Conservation (phyloP, 2,329 filamentous ascomycete genomes). For the Aquanectria penicillioides region DNA sequence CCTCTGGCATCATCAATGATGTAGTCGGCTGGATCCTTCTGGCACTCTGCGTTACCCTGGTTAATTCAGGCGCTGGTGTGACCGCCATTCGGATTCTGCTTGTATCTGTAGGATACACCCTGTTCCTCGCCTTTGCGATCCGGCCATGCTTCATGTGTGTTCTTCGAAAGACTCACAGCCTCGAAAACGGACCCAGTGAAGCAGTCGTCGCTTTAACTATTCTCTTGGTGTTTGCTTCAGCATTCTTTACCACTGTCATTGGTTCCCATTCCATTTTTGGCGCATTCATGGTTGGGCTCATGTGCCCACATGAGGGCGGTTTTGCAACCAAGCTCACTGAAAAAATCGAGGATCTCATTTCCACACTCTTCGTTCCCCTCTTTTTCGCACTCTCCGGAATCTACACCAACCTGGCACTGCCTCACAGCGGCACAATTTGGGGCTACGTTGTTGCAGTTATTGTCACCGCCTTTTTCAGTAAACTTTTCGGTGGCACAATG, state of each 20-base stretch:
- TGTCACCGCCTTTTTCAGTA: conserved; percentile 81
- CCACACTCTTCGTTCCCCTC: conserved; percentile 83
- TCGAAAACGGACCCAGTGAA: conserved; percentile 89
- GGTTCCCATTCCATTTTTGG: conserved; percentile 95
- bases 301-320: conserved; percentile 87
- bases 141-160: conserved; percentile 81
- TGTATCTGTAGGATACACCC: conserved; percentile 75
- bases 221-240: conserved; percentile 78
- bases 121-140: conserved; percentile 78
- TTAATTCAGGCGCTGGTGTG: conserved; percentile 85
- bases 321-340: conserved; percentile 91
- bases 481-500: conserved; percentile 82
- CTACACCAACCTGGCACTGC: conserved; percentile 84
- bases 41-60: conserved; percentile 91
- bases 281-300: conserved; percentile 86
- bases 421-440: conserved; percentile 85
- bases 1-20: conserved; percentile 91
- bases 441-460: conserved; percentile 88
- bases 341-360: conserved; percentile 91
- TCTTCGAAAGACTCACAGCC: conserved; percentile 75
- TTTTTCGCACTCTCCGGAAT: conserved; percentile 94
- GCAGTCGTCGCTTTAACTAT: conserved; percentile 84
- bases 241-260: conserved; percentile 87
- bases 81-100: conserved; percentile 86
- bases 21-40: conserved; percentile 81